These are phyloP conservation scores for Didymella segeticola DNA, from an alignment of 2,329 filamentous ascomycete genomes.

Conservation along the genomic window DNA sequence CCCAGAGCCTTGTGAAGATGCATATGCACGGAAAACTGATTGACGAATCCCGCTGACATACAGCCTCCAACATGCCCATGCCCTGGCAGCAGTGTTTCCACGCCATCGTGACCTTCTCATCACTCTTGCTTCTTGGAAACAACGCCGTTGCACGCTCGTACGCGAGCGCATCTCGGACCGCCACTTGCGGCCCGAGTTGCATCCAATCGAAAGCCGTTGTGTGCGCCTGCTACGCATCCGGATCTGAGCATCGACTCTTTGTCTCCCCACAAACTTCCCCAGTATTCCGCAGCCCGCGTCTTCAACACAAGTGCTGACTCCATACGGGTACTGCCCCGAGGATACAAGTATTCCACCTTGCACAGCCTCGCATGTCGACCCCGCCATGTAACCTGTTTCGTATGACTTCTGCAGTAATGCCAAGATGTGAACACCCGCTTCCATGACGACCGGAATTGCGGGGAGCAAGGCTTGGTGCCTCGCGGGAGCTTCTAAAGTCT, in stretches of 20 bases:
- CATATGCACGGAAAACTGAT: neutral
- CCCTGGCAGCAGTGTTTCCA: too few species aligned
- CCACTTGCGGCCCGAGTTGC: conserved; percentile 24
- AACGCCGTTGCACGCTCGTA: neutral
- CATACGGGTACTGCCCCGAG: conserved; percentile 20
- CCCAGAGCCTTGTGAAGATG: neutral
- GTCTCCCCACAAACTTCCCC: conserved; percentile 16
- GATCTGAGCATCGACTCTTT: conserved; percentile 3
- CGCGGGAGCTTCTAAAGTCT: conserved; percentile 11
- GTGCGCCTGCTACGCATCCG: conserved; percentile 13
- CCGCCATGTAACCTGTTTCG: conserved; percentile 22
- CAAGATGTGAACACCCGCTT: conserved; percentile 20
- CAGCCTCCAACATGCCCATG: too few species aligned
- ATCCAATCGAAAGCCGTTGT: conserved; percentile 15
- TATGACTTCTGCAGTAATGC: conserved; percentile 13
- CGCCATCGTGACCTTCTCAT: neutral
- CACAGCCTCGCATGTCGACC: conserved; percentile 7
- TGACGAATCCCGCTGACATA: neutral
- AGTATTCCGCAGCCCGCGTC: conserved; percentile 10
- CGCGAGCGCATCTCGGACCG: conserved; percentile 20
- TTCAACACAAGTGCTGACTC: neutral
- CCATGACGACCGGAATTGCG: conserved; percentile 25
- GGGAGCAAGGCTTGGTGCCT: conserved; percentile 30
- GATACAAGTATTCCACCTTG: conserved; percentile 9
- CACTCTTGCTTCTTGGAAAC: conserved; percentile 4